A percentile compares a stretch with the other conserved stretches of the same genome.
Conservation (phyloP, 257 asterid genomes). For the Nicotiana otophora region DNA sequence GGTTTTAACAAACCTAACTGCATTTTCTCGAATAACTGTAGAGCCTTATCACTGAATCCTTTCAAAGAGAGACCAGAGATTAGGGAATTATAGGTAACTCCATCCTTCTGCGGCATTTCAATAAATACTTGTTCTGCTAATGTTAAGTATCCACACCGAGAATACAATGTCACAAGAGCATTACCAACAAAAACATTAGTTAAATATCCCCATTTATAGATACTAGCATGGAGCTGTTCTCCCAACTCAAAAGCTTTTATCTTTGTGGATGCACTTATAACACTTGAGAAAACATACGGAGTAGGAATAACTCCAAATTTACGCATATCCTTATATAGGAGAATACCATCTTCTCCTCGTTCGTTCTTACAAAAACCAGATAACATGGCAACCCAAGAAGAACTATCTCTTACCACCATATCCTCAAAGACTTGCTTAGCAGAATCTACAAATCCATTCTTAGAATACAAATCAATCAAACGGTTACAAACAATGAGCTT, state of each 20-base stretch:
- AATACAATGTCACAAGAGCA: slow-evolving; percentile 69
- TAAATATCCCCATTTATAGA: slow-evolving; percentile 68
- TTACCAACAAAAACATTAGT: slow-evolving; percentile 68
- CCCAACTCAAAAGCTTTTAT: slow-evolving; percentile 49
- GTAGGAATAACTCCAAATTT: slow-evolving; percentile 67
- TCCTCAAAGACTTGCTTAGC: slow-evolving; percentile 45
- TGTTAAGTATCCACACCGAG: slow-evolving; percentile 43
- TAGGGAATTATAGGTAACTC: slow-evolving; percentile 67
- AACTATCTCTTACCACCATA: slow-evolving; percentile 55
- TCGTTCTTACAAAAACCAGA: slow-evolving; percentile 63
- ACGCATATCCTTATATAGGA: slow-evolving; percentile 64
- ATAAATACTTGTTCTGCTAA: slow-evolving; percentile 56
- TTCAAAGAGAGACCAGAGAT: slow-evolving; percentile 65
- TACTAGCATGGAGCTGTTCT: slow-evolving; percentile 64
- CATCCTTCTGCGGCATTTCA: slow-evolving; percentile 55
- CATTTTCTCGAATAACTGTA: slow-evolving; percentile 64
- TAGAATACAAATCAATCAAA: slow-evolving; percentile 65
- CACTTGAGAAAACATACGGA: slow-evolving; percentile 75
- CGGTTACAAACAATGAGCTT: slow-evolving; percentile 48
- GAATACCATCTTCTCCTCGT: slow-evolving; percentile 41
- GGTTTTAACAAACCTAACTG: slow-evolving; percentile 52
- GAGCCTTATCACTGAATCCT: slow-evolving; percentile 52
- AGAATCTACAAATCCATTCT: slow-evolving; percentile 46
- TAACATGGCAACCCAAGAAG: slow-evolving; percentile 85
- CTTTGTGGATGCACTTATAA: slow-evolving; percentile 72